Percentiles rank a stretch among this genome's conserved stretches.
These are phyloP conservation scores for Orychophragmus violaceus DNA, from an alignment of 345 rosid species.

Conservation along the genomic window DNA sequence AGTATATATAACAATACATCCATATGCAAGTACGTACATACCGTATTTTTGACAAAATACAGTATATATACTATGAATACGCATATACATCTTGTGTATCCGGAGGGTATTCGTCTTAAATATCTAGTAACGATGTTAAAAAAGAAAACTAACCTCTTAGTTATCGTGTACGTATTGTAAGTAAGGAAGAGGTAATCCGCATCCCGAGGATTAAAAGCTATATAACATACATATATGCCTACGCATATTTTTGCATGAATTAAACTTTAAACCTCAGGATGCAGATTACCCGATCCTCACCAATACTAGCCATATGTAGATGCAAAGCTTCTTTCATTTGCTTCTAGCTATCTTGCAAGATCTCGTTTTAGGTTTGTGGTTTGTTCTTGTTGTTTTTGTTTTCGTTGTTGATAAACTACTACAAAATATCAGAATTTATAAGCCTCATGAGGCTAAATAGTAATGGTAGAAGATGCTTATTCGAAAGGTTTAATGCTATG, in stretches of 20 bases:
- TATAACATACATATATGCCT: neutral
- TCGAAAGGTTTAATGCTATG: slow-evolving; percentile 32
- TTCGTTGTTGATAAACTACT: neutral
- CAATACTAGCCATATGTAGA: slow-evolving; percentile 6
- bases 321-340: neutral
- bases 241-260: neutral
- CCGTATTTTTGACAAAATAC: too few relatives aligned
- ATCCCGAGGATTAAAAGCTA: slow-evolving; percentile 28
- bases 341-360: neutral
- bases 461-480: slow-evolving; percentile 25
- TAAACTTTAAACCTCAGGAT: slow-evolving; percentile 32
- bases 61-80: neutral
- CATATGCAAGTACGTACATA: neutral
- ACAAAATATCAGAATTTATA: slow-evolving; percentile 12
- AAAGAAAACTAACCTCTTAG: neutral
- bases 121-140: neutral
- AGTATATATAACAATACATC: neutral
- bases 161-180: slow-evolving; percentile 11
- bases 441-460: neutral
- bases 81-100: neutral
- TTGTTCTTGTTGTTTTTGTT: neutral
- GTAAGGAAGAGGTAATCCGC: slow-evolving; percentile 33
- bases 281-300: slow-evolving; percentile 35
- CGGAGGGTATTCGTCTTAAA: neutral
- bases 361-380: neutral